Evolutionary conservation across 257 asterid genomes (phyloP), one percentile per base, ranked within the genome.

Genomic region (Linderniella brevidens): DNA sequence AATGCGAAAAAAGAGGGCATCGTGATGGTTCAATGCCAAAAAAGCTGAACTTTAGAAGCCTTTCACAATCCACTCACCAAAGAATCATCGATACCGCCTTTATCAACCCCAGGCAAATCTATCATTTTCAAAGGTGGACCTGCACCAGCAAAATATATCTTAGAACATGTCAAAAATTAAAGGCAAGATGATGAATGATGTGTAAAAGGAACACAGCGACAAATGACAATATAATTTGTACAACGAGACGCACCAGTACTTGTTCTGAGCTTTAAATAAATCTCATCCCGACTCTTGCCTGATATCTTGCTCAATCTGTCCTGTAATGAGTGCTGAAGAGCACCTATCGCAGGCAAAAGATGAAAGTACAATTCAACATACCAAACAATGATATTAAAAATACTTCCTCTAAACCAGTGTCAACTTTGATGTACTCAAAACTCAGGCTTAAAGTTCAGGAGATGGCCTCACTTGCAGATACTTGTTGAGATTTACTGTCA

Each of bases 21-120:
- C 32, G n/a, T n/a, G n/a, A 40, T 11, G 1, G 14, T 40, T 40
- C 44, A 40, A 11, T 40, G 53, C 17, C 44, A 16, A 50, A 65
- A 47, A 35, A 40, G 18, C 36, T 39, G 32, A 52, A 62, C 48
- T 45, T 9, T 3, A 47, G 36, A 17, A 43, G 17, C n/a, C 9
- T 8, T 32, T 38, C 35, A 42, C 44, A 44, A 50, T 50, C 36
- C 52, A 70, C 88, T 79, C 66, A 86, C 97, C 86, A 86, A 60
- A 47, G 94, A 69, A 70, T 86, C 93, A 54, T 82, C 93, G 17
- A 80, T 76, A 56, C 59, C 74, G 55, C 88, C 88, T 71, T 87
- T 87, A 48, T 87, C 95, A 36, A 74, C 92, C 8, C 93, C 97
- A 58, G 97, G 95, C 63, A 87, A 68, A 77, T 87, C 97, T 55